Percentiles rank a stretch among this genome's conserved stretches.
Evolutionary conservation across 768 basidiomycete species (phyloP).

Genomic region (Auriscalpium orientale): DNA sequence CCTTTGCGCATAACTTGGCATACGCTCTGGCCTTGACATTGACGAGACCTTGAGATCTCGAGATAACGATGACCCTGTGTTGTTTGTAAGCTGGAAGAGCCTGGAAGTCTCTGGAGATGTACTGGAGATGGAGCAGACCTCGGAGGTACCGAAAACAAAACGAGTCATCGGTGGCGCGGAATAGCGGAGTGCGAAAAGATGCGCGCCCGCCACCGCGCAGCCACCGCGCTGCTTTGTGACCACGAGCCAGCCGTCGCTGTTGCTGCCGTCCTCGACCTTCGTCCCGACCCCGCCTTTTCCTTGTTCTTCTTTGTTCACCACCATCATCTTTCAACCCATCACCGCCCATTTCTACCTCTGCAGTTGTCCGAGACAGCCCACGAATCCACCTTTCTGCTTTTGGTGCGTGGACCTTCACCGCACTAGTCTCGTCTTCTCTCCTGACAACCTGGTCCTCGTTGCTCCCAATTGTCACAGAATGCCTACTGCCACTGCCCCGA

Average conservation of each 20-base stretch:
- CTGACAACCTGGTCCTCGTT: not conserved
- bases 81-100: too few species aligned
- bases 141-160: not conserved
- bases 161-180: not conserved
- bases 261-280: not conserved
- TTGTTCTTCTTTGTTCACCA: not conserved
- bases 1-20: too few species aligned
- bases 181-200: not conserved
- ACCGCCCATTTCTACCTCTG: too few species aligned
- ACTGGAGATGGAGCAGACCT: too few species aligned
- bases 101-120: too few species aligned
- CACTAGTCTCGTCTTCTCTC: not conserved
- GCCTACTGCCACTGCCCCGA: constrained; percentile 12
- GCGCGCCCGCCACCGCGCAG: too few species aligned
- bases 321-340: not conserved
- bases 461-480: constrained; percentile 7
- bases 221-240: constrained; percentile 1
- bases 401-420: not conserved
- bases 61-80: too few species aligned
- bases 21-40: too few species aligned
- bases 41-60: too few species aligned
- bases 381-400: not conserved
- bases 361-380: too few species aligned
- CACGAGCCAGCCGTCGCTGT: constrained; percentile 1
- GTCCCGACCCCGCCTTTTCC: not conserved